Base-by-base conservation (phyloP, 2,329 filamentous ascomycete genomes). In the Botryotinia calthae region DNA sequence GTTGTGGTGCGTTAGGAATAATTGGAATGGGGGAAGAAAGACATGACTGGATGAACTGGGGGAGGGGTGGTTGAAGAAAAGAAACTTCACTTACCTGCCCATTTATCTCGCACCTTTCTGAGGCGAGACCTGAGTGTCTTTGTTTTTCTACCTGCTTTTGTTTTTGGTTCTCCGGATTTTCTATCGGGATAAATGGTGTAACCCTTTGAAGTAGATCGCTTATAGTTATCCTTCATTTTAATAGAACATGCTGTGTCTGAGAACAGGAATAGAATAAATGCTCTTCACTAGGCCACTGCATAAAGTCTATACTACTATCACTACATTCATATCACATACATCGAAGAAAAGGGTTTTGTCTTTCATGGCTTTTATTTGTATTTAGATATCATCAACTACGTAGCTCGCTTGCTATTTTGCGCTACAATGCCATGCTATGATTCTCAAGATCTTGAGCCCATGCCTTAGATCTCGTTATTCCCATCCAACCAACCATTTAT, bases 401-500 rank as follows among this genome's bases (percentile, higher is more conserved):
- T 56, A 56, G 46, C 65, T 42, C 51, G 46, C 64, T 67, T 4
- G n/a, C 22, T 48, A 37, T n/a, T 56, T 28, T 54, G 34, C 48
- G 16, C 34, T 67, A 28, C 65, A n/a, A 56, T 67, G 48, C 34
- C 16, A 67, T 67, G 44, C 34, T 67, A 67, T 66, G 14, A 4
- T 54, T 40, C 34, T 28, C 18, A 42, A 54, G 48, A 56, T 67
- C 65, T 67, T 42, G 28, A 42, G 65, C 65, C 64, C n/a, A 54
- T 56, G 22, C 42, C 25, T 42, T 42, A 42, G 48, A 67, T 67
- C 65, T 67, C 18, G 34, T 42, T 37, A 67, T 56, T 56, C 65
- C 65, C 48, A 67, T 51, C 65, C 48, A 67, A 16, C 48, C 65
- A 67, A 42, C n/a, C 65, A 42, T 67, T 67, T 67, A 31, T 67